These are phyloP conservation scores for Rubia yunnanensis DNA, from an alignment of 257 asterid species.

Conservation along the genomic window DNA sequence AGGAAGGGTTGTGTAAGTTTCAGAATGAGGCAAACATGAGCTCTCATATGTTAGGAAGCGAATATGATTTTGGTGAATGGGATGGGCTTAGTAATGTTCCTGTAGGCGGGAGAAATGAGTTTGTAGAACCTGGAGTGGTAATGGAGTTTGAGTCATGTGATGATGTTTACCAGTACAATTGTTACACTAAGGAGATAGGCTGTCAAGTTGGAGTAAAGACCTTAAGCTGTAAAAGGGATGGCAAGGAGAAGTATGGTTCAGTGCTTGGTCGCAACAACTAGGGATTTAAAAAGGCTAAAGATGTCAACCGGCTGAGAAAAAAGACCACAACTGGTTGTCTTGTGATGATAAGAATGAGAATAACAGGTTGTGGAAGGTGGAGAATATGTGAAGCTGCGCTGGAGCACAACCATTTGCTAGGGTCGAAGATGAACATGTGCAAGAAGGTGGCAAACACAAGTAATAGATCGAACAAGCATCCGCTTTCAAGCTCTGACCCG, in stretches of 20 bases:
- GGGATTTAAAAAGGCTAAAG: slow-evolving; percentile 75
- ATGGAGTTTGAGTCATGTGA: slow-evolving; percentile 89
- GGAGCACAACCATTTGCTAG: slow-evolving; percentile 71
- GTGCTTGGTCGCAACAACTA: slow-evolving; percentile 85
- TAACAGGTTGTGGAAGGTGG: slow-evolving; percentile 65
- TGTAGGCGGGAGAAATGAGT: slow-evolving; percentile 34
- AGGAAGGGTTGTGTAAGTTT: no score
- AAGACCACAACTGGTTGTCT: slow-evolving; percentile 89
- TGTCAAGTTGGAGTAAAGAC: slow-evolving; percentile 70
- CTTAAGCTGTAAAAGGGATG: slow-evolving; percentile 78
- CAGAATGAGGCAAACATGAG: no score
- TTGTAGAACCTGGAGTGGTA: slow-evolving; percentile 57
- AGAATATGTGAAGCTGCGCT: slow-evolving; percentile 65
- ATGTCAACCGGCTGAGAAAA: slow-evolving; percentile 57
- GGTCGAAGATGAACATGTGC: slow-evolving; percentile 43
- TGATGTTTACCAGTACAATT: slow-evolving; percentile 71
- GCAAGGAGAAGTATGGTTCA: slow-evolving; percentile 90
- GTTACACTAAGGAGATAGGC: slow-evolving; percentile 73
- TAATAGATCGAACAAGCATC: slow-evolving; percentile 47
- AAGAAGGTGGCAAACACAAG: slow-evolving; percentile 47
- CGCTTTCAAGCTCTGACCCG: slow-evolving; percentile 36
- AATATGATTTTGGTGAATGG: slow-evolving; percentile 12
- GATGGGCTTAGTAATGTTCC: slow-evolving; percentile 24
- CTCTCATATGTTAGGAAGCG: no score
- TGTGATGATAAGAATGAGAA: slow-evolving; percentile 70